Percentiles rank a stretch among this genome's conserved stretches.
phyloP scores from a whole-genome alignment of 148 eudicot species.

The Amaranthus cruentus region DNA sequence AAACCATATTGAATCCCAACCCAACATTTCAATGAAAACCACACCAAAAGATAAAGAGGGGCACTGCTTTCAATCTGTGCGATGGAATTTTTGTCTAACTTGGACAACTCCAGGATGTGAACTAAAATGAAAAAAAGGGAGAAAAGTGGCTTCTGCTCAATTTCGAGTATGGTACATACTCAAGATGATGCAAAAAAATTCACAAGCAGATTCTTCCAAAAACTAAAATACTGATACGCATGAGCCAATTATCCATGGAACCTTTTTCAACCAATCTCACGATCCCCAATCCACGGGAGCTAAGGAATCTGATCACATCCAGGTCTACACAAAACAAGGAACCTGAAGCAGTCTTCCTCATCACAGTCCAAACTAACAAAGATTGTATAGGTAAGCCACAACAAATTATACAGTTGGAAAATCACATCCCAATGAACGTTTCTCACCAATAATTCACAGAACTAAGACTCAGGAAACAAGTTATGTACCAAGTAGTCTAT shows the following conservation, averaged over 20 bases:
- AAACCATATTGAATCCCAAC: no score
- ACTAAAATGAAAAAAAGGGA: neutral
- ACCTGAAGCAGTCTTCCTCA: neutral
- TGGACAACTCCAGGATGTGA: neutral
- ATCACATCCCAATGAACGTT: neutral
- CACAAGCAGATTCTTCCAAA: neutral
- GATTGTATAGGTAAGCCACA: neutral
- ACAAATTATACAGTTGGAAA: neutral
- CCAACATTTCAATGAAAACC: no score
- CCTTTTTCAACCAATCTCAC: neutral
- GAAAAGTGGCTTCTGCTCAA: neutral
- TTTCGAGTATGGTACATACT: neutral
- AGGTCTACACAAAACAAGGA: neutral
- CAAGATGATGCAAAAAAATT: neutral
- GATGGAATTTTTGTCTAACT: neutral
- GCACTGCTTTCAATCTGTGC: neutral
- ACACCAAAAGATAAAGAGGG: neutral
- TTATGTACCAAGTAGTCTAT: neutral
- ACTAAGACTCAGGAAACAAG: neutral
- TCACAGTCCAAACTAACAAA: slow-evolving; percentile 4
- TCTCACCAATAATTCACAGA: neutral
- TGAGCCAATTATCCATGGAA: neutral
- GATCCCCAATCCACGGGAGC: neutral
- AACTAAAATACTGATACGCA: neutral
- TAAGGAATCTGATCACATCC: neutral